Percentiles rank a stretch among this genome's conserved stretches.
phyloP scores from a whole-genome alignment of 2,329 filamentous ascomycete species.

The Aquanectria penicillioides region DNA sequence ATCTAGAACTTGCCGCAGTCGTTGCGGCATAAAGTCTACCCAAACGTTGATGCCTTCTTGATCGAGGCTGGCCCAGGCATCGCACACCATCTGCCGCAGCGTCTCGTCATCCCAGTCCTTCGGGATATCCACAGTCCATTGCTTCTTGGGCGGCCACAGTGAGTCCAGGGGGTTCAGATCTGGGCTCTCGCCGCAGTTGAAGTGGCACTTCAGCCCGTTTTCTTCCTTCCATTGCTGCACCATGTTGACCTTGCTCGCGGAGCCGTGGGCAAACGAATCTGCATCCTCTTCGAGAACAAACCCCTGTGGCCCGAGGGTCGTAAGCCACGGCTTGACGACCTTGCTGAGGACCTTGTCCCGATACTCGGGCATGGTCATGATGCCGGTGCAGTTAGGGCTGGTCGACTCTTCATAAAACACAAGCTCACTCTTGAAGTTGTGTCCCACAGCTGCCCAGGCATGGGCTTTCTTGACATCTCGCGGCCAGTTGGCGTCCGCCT shows the following conservation, averaged over 20 bases:
- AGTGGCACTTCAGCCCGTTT: slow-evolving; percentile 45
- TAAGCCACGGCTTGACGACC: slow-evolving; percentile 48
- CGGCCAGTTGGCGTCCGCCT: slow-evolving; percentile 43
- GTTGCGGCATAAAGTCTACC: slow-evolving; percentile 50
- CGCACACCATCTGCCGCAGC: slow-evolving; percentile 43
- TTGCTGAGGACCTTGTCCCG: slow-evolving; percentile 47
- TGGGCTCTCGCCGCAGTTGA: slow-evolving; percentile 50
- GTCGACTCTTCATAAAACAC: slow-evolving; percentile 51
- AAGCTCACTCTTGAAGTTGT: slow-evolving; percentile 50
- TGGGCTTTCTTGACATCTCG: slow-evolving; percentile 48
- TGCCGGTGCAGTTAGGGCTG: slow-evolving; percentile 44
- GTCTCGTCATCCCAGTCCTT: slow-evolving; percentile 49
- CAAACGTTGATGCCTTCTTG: slow-evolving; percentile 48
- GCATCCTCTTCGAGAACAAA: slow-evolving; percentile 50
- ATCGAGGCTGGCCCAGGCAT: slow-evolving; percentile 43
- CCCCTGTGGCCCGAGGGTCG: slow-evolving; percentile 25
- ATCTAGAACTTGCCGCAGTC: slow-evolving; percentile 46
- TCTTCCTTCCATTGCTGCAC: slow-evolving; percentile 50
- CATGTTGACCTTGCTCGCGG: slow-evolving; percentile 47
- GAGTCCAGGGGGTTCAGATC: slow-evolving; percentile 50
- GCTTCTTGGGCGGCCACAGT: slow-evolving; percentile 48
- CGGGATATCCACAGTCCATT: slow-evolving; percentile 43
- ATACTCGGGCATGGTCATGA: slow-evolving; percentile 49
- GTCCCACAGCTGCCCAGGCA: slow-evolving; percentile 48
- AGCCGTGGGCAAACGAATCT: slow-evolving; percentile 49